Evolutionary conservation across 1,284 basidiomycete species (phyloP).

Genomic region (Puccinia hordei): DNA sequence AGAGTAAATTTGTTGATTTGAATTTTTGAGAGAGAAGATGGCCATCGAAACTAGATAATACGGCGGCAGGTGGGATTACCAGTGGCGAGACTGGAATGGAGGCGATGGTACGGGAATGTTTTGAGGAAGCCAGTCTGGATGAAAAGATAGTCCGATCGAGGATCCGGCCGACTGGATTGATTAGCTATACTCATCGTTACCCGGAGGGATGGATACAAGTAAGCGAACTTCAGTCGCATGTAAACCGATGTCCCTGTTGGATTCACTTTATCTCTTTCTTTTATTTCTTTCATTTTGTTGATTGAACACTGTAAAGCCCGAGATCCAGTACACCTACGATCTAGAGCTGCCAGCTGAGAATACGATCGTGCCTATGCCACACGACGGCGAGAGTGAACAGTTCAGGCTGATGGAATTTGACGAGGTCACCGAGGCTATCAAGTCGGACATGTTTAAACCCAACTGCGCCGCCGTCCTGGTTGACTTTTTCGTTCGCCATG

Average conservation of each 20-base stretch:
- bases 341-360: conserved; percentile 67
- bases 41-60: conserved; percentile 41
- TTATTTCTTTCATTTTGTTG: too few species aligned
- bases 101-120: conserved; percentile 83
- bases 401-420: conserved; percentile 65
- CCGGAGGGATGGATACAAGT: conserved; percentile 54
- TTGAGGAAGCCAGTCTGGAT: conserved; percentile 82
- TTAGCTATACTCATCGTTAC: conserved; percentile 60
- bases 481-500: conserved; percentile 71
- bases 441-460: conserved; percentile 74
- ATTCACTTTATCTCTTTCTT: too few species aligned
- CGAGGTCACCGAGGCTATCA: background rate
- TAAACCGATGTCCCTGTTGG: too few species aligned
- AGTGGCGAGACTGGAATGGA: conserved; percentile 75
- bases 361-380: conserved; percentile 69
- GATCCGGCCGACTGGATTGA: conserved; percentile 66
- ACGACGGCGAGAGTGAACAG: conserved; percentile 88
- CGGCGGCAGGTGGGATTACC: conserved; percentile 65
- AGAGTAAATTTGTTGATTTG: too few species aligned
- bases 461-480: conserved; percentile 80
- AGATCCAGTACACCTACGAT: conserved; percentile 73
- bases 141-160: conserved; percentile 67
- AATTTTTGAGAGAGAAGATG: background rate
- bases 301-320: conserved; percentile 67
- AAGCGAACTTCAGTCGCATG: background rate